These are phyloP conservation scores for Novymonas esmeraldas DNA, from an alignment of 208 protist genomes.

Conservation along the genomic window DNA sequence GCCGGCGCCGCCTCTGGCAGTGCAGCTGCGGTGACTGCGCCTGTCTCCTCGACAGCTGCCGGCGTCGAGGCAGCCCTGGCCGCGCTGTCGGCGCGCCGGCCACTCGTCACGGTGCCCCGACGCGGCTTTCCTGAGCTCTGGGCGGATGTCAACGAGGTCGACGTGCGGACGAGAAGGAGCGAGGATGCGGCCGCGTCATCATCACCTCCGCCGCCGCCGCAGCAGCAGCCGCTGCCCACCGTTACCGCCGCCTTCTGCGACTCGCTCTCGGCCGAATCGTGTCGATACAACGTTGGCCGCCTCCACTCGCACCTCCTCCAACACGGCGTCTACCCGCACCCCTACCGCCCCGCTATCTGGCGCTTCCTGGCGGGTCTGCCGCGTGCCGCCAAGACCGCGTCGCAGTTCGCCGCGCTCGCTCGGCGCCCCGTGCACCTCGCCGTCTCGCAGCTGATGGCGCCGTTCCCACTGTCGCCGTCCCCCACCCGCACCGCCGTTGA, in stretches of 20 bases:
- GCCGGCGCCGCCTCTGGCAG: no score
- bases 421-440: constrained; percentile 53
- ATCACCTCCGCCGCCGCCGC: no score
- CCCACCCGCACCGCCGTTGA: constrained; percentile 47
- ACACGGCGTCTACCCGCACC: constrained; percentile 76
- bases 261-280: constrained; percentile 30
- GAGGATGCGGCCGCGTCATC: no score
- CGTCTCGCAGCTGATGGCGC: constrained; percentile 57
- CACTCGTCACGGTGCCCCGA: not conserved
- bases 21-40: no score
- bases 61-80: constrained; percentile 6
- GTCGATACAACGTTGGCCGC: constrained; percentile 66
- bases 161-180: no score
- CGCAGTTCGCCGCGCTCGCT: constrained; percentile 74
- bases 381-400: constrained; percentile 36
- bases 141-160: constrained; percentile 37
- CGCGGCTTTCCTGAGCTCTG: constrained; percentile 18
- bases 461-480: constrained; percentile 54
- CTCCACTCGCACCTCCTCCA: constrained; percentile 57
- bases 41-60: no score
- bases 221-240: not conserved
- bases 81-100: constrained; percentile 8
- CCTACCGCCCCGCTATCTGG: constrained; percentile 76
- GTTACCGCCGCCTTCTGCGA: constrained; percentile 38
- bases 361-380: constrained; percentile 81